A percentile compares a stretch with the other conserved stretches of the same genome.
These are phyloP conservation scores for Truncatella angustata DNA, from an alignment of 2,329 filamentous ascomycete species.

Conservation along the genomic window DNA sequence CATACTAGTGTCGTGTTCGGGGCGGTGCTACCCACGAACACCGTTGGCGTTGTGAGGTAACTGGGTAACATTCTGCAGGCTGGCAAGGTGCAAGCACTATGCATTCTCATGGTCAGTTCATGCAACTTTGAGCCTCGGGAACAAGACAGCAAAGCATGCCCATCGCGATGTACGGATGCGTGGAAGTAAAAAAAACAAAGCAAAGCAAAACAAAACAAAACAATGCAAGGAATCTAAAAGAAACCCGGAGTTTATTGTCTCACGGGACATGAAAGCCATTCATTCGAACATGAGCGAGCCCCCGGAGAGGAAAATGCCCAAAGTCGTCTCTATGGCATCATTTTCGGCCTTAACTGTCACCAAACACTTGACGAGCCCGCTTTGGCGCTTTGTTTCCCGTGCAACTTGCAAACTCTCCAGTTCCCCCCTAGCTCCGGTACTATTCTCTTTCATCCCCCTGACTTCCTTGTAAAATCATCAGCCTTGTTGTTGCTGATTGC, in stretches of 20 bases:
- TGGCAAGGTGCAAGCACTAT: not conserved
- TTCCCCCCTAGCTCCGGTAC: not conserved
- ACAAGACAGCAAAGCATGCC: not conserved
- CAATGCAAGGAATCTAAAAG: no score
- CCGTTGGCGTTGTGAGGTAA: not conserved
- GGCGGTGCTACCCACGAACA: not conserved
- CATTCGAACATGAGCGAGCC: not conserved
- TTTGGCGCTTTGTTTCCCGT: not conserved
- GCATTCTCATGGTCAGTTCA: conserved; percentile 6
- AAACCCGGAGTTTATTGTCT: no score
- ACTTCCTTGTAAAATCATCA: not conserved
- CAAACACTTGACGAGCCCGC: not conserved
- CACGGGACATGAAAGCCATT: not conserved
- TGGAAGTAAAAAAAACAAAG: no score
- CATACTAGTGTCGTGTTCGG: no score
- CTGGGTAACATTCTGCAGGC: not conserved
- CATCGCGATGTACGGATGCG: no score
- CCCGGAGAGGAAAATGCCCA: no score
- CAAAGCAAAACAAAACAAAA: no score
- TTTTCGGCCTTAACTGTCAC: not conserved
- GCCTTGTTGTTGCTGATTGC: conserved; percentile 1
- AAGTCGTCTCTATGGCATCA: conserved; percentile 1
- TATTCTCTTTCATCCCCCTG: conserved; percentile 1
- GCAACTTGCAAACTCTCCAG: conserved; percentile 2
- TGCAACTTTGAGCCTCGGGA: not conserved